Base-by-base conservation (phyloP, 352 stramenopile species). In the Phytophthora sp. region DNA sequence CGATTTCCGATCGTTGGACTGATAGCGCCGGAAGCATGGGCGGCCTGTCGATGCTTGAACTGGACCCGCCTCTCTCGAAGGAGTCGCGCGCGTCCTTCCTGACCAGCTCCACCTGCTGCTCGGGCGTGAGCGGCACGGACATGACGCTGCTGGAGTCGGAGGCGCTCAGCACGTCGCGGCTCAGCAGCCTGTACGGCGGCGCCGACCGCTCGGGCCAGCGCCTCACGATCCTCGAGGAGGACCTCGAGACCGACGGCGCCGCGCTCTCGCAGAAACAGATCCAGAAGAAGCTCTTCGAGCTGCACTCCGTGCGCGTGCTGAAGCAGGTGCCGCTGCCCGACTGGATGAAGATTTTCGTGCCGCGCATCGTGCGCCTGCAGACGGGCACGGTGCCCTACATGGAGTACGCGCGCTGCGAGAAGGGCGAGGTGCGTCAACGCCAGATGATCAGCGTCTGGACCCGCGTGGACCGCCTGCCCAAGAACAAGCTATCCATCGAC, bases 311-410 rank as follows among this genome's bases (percentile, higher is more conserved):
- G 37, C 81, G 78, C 15, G 78, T 87, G 57, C 76, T 85, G 24
- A 90, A 90, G 72, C 81, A 90, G 63, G 72, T 79, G 15, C 81
- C 81, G 17, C 59, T 87, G 56, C 76, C 81, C 13, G 64, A 88
- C 60, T 91, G 82, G 82, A 87, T 91, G 71, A 89, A 88, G 54
- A 79, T 91, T n/a, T 91, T 89, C 58, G 76, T 89, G 49, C 79
- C 77, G 5, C 79, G 82, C 49, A 42, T 87, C 41, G 76, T 91
- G 37, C 74, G 76, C 9, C 64, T 91, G 30, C 79, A 89, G 66
- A 87, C 72, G 5, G 82, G 82, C 34, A 73, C 77, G 0, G 63
- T 85, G 38, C 82, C 82, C 24, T 91, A 74, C 57, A 82, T 91
- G 65, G 79, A 91, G 62, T 89, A 91, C 64, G 60, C 72, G 11